These are phyloP conservation scores for Waltiozyma solani DNA, from an alignment of 1,139 yeast species.

Conservation along the genomic window DNA sequence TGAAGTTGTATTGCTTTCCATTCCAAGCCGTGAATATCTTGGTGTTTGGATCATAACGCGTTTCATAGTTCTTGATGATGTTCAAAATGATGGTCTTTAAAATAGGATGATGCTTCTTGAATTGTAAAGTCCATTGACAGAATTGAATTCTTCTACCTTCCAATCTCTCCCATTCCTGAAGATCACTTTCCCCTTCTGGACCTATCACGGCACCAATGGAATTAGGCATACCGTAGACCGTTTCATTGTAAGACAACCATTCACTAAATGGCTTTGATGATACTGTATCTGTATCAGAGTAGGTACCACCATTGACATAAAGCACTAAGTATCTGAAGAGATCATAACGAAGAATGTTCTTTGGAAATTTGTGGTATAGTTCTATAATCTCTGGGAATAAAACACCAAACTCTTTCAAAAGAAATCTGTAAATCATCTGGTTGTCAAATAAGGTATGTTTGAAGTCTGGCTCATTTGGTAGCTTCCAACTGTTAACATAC, in stretches of 20 bases:
- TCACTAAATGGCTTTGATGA: conserved; percentile 8
- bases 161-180: conserved; percentile 23
- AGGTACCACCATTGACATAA: conserved; percentile 43
- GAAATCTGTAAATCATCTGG: conserved; percentile 5
- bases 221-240: conserved; percentile 15
- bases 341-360: conserved; percentile 39
- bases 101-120: conserved; percentile 44
- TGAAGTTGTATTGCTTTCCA: conserved; percentile 14
- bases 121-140: conserved; percentile 36
- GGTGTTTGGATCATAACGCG: conserved; percentile 22
- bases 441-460: conserved; percentile 9
- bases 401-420: conserved; percentile 10
- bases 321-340: conserved; percentile 41
- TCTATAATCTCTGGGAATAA: conserved; percentile 38
- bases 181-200: conserved; percentile 27
- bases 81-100: conserved; percentile 42
- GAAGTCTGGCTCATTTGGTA: conserved; percentile 2
- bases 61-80: conserved; percentile 40
- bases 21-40: conserved; percentile 20
- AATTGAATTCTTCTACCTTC: conserved; percentile 30
- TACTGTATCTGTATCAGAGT: conserved; percentile 37
- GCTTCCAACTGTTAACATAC: conserved; percentile 3
- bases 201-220: conserved; percentile 36
- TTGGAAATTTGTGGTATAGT: conserved; percentile 37
- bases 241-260: conserved; percentile 16